Evolutionary conservation across 2,329 filamentous ascomycete species (phyloP), one percentile per base, ranked within the genome.

Genomic region (Hymenoscyphus infarciens): DNA sequence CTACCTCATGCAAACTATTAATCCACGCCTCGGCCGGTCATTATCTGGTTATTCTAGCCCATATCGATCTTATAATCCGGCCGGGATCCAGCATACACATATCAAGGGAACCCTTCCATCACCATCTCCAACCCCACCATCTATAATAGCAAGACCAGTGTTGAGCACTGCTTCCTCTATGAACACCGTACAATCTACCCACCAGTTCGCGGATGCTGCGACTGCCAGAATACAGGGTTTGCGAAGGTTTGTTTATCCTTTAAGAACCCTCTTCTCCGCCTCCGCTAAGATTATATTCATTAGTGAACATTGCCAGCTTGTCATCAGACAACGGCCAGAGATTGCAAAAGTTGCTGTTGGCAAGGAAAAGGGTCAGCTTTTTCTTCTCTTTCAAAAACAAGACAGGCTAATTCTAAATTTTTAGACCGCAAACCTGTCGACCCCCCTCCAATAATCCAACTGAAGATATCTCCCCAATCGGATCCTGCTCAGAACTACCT

Each of bases 371-470:
- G 84, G 88, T 89, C 76, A 60, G 75, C 68, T 35, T 52, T 54
- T 33, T 16, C 15, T 27, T 45, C n/a, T 4, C 35, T 25, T 27
- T 5, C 25, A 19, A 5, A 19, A 57, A 19, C 11, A 57, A 39
- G 10, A 35, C 3, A 22, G 13, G 38, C 22, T 57, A 39, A 57
- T 42, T 42, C 25, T 11, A 22, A 3, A 49, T 11, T 25, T 52
- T 31, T 57, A 90, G 89, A 91, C 72, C 87, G 92, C 68, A 96
- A 96, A 75, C 91, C 92, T 7, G 86, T 97, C 71, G 92, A 97
- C 74, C 92, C 93, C 59, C 92, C 92, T 13, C 92, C 92, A 52
- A 90, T 96, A 69, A 80, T 96, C 55, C 87, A 94, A 77, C 81
- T 96, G 56, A 75, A 83, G 60, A 78, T 83, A 61, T 77, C 76